phyloP scores from a whole-genome alignment of 305 asterid species.

The Striga hermonthica region DNA sequence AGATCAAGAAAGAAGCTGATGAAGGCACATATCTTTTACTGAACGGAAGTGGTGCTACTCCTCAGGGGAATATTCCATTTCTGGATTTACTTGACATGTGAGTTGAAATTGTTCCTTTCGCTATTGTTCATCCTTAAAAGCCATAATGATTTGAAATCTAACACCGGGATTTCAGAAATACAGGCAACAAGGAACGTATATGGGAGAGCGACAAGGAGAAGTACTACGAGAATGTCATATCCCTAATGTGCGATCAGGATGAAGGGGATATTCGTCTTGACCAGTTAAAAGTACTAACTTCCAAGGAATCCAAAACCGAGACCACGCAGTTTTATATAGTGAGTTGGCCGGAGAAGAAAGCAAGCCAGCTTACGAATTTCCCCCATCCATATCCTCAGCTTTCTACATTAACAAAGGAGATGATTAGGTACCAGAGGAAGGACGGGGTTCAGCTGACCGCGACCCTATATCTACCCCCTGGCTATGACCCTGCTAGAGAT shows the following conservation, averaged over 20 bases:
- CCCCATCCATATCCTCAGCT: constrained; percentile 98
- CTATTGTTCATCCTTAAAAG: constrained; percentile 26
- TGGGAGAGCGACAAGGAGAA: constrained; percentile 97
- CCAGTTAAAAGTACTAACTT: constrained; percentile 62
- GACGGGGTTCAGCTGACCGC: constrained; percentile 99
- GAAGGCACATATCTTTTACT: constrained; percentile 58
- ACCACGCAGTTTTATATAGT: constrained; percentile 80
- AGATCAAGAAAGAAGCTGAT: constrained; percentile 68
- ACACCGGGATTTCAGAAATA: constrained; percentile 65
- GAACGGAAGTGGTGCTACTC: constrained; percentile 96
- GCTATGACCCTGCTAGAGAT: constrained; percentile 79
- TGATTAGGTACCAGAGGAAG: constrained; percentile 85
- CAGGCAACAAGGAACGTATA: constrained; percentile 89
- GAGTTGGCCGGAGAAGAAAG: constrained; percentile 86
- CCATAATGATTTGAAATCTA: constrained; percentile 41
- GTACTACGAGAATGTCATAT: constrained; percentile 75
- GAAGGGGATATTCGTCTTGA: constrained; percentile 63
- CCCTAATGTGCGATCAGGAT: constrained; percentile 78
- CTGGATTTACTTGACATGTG: constrained; percentile 92
- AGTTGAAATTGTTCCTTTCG: constrained; percentile 44
- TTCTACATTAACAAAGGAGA: constrained; percentile 84
- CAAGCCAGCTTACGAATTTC: constrained; percentile 78
- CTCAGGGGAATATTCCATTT: constrained; percentile 87
- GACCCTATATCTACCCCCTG: constrained; percentile 88
- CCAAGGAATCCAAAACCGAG: constrained; percentile 94